Percentiles rank a stretch among this genome's conserved stretches.
Conservation (phyloP, 2,329 filamentous ascomycete species). For the Tolypocladium inflatum region DNA sequence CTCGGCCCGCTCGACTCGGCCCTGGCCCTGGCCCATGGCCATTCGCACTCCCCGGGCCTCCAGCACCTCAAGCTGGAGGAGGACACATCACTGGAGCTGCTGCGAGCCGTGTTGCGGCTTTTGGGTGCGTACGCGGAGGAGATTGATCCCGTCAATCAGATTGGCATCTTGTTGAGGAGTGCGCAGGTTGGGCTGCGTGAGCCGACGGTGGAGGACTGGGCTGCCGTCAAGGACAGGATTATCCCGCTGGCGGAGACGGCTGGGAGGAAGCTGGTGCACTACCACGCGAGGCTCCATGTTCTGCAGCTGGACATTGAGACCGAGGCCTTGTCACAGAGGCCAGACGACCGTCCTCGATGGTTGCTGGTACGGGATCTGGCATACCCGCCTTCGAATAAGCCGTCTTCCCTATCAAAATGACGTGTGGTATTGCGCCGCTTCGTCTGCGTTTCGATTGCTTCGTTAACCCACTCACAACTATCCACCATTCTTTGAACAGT, state of each 20-base stretch:
- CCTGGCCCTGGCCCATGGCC: background rate
- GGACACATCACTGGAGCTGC: background rate
- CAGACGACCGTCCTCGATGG: background rate
- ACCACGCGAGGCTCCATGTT: background rate
- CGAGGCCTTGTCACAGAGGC: background rate
- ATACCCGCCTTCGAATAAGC: background rate
- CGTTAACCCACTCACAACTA: too few relatives aligned
- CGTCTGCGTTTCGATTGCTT: too few relatives aligned
- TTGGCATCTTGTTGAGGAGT: background rate
- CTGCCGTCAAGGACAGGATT: background rate
- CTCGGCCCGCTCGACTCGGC: background rate
- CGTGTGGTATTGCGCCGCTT: too few relatives aligned
- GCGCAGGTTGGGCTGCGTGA: background rate
- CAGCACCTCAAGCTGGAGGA: background rate
- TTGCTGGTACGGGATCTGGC: background rate
- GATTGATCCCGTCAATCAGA: background rate
- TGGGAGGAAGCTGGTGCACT: background rate
- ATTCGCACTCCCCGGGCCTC: background rate
- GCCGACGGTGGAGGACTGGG: background rate
- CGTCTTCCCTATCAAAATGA: background rate
- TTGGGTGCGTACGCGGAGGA: background rate
- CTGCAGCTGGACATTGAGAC: background rate
- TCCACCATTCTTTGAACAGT: too few relatives aligned
- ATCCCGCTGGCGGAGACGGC: background rate
- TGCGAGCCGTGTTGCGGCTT: background rate